A percentile compares a stretch with the other conserved stretches of the same genome.
Conservation (phyloP, 805 yeast species). For the Candida suzukii region DNA sequence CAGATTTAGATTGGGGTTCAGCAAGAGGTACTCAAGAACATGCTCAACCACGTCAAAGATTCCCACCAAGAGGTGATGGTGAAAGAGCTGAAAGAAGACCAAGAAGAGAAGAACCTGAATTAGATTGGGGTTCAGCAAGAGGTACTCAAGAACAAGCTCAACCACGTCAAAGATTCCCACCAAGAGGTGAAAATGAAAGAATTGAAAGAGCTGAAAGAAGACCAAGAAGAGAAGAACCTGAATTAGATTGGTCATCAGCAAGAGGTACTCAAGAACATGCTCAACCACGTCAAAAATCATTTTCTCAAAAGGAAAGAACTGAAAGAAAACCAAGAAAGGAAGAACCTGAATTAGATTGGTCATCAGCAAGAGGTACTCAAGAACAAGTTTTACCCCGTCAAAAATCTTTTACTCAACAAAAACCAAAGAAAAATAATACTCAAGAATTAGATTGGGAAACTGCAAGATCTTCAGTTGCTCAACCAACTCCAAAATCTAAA, state of each 20-base stretch:
- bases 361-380: conserved; percentile 27
- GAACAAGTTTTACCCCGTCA: conserved; percentile 11
- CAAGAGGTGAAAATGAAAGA: conserved; percentile 25
- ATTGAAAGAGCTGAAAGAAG: conserved; percentile 16
- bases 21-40: conserved; percentile 21
- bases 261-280: conserved; percentile 19
- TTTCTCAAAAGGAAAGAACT: conserved; percentile 22
- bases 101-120: conserved; percentile 29
- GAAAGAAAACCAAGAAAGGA: conserved; percentile 33
- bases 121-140: conserved; percentile 16
- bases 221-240: conserved; percentile 43
- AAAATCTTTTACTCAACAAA: conserved; percentile 25
- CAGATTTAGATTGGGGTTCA: conserved; percentile 43
- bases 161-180: conserved; percentile 7
- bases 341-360: conserved; percentile 58
- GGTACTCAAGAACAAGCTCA: conserved; percentile 2
- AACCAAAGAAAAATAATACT: conserved; percentile 1
- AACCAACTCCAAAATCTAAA: conserved; percentile 16
- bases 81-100: conserved; percentile 26
- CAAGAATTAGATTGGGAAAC: conserved; percentile 29
- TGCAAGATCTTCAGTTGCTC: conserved; percentile 24
- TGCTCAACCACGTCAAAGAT: background rate
- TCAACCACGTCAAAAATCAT: conserved; percentile 1
- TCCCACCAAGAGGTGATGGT: conserved; percentile 26
- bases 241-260: conserved; percentile 40